A percentile compares a stretch with the other conserved stretches of the same genome.
Evolutionary conservation across 495 filamentous ascomycete genomes (phyloP).

Genomic region (Entonaema liquescens): DNA sequence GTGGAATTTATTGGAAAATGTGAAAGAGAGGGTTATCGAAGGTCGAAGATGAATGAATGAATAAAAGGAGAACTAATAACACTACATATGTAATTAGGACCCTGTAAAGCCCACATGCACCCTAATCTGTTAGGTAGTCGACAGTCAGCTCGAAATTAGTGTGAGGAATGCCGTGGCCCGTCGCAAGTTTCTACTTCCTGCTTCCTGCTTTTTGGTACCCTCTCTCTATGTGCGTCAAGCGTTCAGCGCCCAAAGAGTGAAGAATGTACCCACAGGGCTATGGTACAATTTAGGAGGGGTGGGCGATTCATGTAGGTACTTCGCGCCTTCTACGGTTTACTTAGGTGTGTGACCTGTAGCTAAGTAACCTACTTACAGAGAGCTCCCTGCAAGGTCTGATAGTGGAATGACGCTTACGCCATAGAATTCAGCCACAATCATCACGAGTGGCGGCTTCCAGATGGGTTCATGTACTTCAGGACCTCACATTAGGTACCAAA

Average conservation of each 20-base stretch:
- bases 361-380: too few species aligned
- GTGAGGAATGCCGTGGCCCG: conserved; percentile 29
- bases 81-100: conserved; percentile 21
- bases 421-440: neutral
- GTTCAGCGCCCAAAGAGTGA: neutral
- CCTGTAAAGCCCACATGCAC: conserved; percentile 27
- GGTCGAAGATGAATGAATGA: conserved; percentile 29
- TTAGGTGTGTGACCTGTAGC: too few species aligned
- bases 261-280: neutral
- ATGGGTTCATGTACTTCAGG: too few species aligned
- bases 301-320: neutral
- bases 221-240: too few species aligned
- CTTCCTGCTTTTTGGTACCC: neutral
- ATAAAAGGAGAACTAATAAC: conserved; percentile 21
- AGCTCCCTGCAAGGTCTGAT: neutral
- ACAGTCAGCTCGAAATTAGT: conserved; percentile 26
- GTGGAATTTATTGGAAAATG: conserved; percentile 26
- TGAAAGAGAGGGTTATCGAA: conserved; percentile 39
- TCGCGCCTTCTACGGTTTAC: neutral
- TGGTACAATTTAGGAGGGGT: neutral
- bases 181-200: conserved; percentile 14
- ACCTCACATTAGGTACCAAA: too few species aligned
- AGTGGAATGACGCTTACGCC: neutral
- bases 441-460: neutral
- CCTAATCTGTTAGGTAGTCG: conserved; percentile 8